Conservation (phyloP, 169 alveolate species). For the Cryptosporidium baileyi region DNA sequence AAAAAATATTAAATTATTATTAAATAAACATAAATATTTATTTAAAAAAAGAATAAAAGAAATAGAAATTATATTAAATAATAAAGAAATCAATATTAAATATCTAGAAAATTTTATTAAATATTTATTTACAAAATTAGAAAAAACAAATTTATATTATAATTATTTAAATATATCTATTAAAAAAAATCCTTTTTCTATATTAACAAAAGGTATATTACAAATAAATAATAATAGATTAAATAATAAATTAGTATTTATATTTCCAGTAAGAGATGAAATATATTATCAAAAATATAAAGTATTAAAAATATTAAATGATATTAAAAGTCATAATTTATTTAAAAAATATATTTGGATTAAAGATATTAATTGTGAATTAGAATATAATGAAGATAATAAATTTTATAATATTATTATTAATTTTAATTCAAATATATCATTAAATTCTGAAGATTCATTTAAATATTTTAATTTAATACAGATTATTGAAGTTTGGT, state of each 20-base stretch:
- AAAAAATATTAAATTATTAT: neutral
- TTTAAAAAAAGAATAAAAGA: slow-evolving; percentile 1
- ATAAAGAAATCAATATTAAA: neutral
- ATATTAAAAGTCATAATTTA: neutral
- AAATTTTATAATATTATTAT: slow-evolving; percentile 1
- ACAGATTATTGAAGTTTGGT: slow-evolving; percentile 20
- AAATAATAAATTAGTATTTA: neutral
- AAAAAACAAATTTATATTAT: neutral
- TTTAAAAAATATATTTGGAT: neutral
- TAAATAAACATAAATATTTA: neutral
- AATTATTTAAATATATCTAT: neutral
- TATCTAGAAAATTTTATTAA: neutral
- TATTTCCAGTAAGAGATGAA: slow-evolving; percentile 11
- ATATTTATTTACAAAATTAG: neutral
- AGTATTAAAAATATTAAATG: neutral
- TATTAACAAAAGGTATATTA: slow-evolving; percentile 1
- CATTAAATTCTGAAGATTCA: neutral
- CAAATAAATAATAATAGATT: slow-evolving; percentile 30
- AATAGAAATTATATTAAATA: neutral
- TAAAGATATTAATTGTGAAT: neutral
- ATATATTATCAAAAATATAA: neutral
- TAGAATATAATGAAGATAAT: slow-evolving; percentile 25
- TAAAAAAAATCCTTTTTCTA: neutral
- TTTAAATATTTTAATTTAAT: neutral
- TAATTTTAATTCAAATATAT: neutral